Evolutionary conservation across 2,329 filamentous ascomycete species (phyloP).

Genomic region (Rhexocercosporidium sp.): DNA sequence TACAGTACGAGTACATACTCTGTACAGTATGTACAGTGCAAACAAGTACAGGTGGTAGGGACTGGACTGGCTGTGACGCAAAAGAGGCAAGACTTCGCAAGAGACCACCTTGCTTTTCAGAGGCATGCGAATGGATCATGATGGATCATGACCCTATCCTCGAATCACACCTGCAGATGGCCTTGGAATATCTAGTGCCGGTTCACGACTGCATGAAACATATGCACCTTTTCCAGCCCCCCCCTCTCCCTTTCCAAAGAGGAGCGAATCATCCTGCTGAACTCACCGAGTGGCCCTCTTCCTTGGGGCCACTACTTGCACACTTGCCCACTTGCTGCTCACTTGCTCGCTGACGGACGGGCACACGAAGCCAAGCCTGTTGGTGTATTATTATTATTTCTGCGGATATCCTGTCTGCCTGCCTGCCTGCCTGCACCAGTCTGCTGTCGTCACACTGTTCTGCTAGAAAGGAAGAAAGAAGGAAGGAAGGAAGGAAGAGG

Average conservation of each 20-base stretch:
- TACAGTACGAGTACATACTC: no score
- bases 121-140: not conserved
- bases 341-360: not conserved
- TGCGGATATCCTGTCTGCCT: not conserved
- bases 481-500: conserved; percentile 2
- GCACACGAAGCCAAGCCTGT: not conserved
- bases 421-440: not conserved
- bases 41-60: no score
- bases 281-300: not conserved
- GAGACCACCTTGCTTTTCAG: not conserved
- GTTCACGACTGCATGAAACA: conserved; percentile 19
- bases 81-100: conserved; percentile 1
- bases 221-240: conserved; percentile 12
- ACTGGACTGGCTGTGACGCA: not conserved
- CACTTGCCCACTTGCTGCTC: no score
- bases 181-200: conserved; percentile 5
- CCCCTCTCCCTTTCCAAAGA: no score
- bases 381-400: no score
- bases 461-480: not conserved
- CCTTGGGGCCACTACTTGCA: not conserved
- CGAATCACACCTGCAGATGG: conserved; percentile 3
- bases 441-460: conserved; percentile 12
- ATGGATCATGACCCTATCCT: not conserved
- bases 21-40: no score
- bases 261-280: conserved; percentile 12